Evolutionary conservation across 2,329 filamentous ascomycete genomes (phyloP).

Genomic region (Rhytidhysteron rufulum): DNA sequence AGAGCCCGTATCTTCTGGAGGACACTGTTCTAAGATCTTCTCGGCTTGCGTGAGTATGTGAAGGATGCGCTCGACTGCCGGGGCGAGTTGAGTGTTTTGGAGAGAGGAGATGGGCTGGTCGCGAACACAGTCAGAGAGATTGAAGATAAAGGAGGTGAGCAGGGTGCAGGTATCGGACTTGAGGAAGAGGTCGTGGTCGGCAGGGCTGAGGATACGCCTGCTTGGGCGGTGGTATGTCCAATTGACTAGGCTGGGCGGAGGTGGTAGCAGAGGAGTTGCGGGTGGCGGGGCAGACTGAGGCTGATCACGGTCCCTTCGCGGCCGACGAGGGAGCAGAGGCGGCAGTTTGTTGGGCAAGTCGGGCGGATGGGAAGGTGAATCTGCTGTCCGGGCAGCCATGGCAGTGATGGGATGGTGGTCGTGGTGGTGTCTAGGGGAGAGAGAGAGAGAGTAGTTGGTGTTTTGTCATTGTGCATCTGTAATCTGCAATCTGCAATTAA

Average conservation of each 20-base stretch:
- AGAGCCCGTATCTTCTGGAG: constrained; percentile 83
- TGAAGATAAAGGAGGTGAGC: constrained; percentile 80
- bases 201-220: constrained; percentile 74
- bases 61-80: constrained; percentile 61
- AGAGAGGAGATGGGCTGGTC: constrained; percentile 63
- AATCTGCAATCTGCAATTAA: neutral
- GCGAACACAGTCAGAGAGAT: constrained; percentile 75
- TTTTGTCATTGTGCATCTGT: neutral
- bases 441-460: no score
- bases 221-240: constrained; percentile 64
- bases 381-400: neutral
- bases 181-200: constrained; percentile 79
- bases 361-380: constrained; percentile 10
- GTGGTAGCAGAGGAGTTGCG: constrained; percentile 68
- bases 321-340: constrained; percentile 33
- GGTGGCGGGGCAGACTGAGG: constrained; percentile 56
- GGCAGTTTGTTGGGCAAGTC: constrained; percentile 28
- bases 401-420: constrained; percentile 20
- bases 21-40: constrained; percentile 62
- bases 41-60: constrained; percentile 68
- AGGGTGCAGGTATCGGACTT: constrained; percentile 71
- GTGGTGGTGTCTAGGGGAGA: neutral
- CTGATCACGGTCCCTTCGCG: constrained; percentile 11
- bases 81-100: constrained; percentile 57
- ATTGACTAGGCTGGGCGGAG: constrained; percentile 59